Base-by-base conservation (phyloP, 1,284 basidiomycete genomes). In the Naganishia cerealis region DNA sequence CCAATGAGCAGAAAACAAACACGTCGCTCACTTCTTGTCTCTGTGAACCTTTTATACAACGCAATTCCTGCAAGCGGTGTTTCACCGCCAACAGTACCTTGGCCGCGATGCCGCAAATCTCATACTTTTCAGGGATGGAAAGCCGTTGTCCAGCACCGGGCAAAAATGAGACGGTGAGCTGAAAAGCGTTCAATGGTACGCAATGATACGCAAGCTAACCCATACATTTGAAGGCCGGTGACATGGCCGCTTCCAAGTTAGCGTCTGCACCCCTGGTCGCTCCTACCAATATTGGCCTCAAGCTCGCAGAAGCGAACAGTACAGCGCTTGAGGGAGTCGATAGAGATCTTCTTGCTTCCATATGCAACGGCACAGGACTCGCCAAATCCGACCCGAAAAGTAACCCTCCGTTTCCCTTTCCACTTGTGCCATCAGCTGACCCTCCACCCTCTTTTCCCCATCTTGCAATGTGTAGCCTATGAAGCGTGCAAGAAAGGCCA, bases 291-390 rank as follows among this genome's bases (percentile, higher is more conserved):
- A n/a, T n/a, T 21, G 13, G 16, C 6, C 12, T 38, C 29, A 38
- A 33, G 29, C 29, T 33, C 29, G 29, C 29, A 33, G 29, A 33
- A 33, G 57, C 26, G 18, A 29, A 29, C 42, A 21, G 29, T 39
- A 18, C 24, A 3, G 15, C 61, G 1, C 38, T 63, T 16, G 18
- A 42, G n/a, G 61, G 61, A 13, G 50, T 54, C 15, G 61, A 63
- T 24, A 42, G 18, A 29, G 36, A 54, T 2, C 50, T 53, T 9
- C 50, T 63, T 10, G 61, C 50, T 3, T 29, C 50, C 38, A 40
- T 63, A 21, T 63, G 61, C n/a, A 54, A 63, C n/a, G 50, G 42
- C 21, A 63, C 61, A 4, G 61, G 61, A 15, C 61, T 63, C 1
- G 36, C 61, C 0, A 53, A 33, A 0, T 40, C 39, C 3, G 38